Evolutionary conservation across 441 rosid species (phyloP), one percentile per base, ranked within the genome.

Genomic region (Lepidium campestre): DNA sequence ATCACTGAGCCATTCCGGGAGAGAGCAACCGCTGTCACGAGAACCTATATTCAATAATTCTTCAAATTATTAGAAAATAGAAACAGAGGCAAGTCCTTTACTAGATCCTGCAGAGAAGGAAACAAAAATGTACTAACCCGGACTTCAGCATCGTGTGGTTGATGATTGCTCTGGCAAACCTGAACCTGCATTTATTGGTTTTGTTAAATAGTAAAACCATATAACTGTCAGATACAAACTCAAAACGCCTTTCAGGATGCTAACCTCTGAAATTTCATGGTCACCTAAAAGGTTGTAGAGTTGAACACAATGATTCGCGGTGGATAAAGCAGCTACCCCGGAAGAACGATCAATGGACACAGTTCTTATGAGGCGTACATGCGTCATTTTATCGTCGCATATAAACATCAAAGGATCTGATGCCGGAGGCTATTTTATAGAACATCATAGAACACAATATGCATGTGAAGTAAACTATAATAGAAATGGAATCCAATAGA

Each of bases 91-190:
- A 18, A 39, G 36, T 53, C 40, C n/a, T 36, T 22, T 58, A 25
- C 49, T 27, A 40, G 50, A 52, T 32, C 39, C 15, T 52, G 12
- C 10, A 55, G 15, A 54, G 27, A 54, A 31, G n/a, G 25, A 54
- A 14, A 6, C 15, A n/a, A 37, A 53, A 71, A 27, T 54, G 13
- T 36, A 67, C 72, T 68, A 81, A 95, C 98, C 82, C 89, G 88
- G 77, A 88, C 70, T 49, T 83, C 96, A 78, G 85, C 90, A 82
- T 92, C 97, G 25, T 86, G 90, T 13, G 98, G 98, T 70, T 95
- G 99, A 81, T 95, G 93, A 76, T 86, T 95, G 83, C 98, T 90
- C 78, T 90, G 96, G 77, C 94, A 91, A 60, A 89, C 92, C 81
- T 86, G 93, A 78, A 89, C 89, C 99, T 93, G 81, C 32, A 65